A percentile compares a stretch with the other conserved stretches of the same genome.
Evolutionary conservation across 192 early-diverging fungal genomes (phyloP).

Genomic region (Cetraspora pellucida): DNA sequence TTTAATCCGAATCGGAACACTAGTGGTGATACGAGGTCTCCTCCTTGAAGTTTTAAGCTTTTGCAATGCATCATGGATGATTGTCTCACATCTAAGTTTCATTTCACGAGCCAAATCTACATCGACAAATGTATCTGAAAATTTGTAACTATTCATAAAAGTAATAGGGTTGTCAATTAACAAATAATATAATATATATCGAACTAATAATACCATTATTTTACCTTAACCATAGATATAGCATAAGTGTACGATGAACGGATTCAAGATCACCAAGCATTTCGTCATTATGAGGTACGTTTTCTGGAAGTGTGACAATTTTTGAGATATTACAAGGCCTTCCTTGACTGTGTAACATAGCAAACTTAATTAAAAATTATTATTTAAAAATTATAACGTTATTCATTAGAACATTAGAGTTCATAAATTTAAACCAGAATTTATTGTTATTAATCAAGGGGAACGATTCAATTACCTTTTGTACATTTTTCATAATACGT

Average conservation of each 20-base stretch:
- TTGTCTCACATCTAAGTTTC: too few species aligned
- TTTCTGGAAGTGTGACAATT: slow-evolving; percentile 51
- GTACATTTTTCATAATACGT: background rate
- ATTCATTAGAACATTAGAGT: slow-evolving; percentile 24
- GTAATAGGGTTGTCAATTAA: background rate
- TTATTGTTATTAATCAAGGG: background rate
- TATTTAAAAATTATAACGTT: slow-evolving; percentile 26
- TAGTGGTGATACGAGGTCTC: too few species aligned
- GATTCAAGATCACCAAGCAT: slow-evolving; percentile 52
- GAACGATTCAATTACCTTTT: background rate
- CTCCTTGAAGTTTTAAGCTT: too few species aligned
- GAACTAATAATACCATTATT: background rate
- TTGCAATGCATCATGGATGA: too few species aligned
- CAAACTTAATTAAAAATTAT: slow-evolving; percentile 29
- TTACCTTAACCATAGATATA: slow-evolving; percentile 89
- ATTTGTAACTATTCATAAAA: too few species aligned
- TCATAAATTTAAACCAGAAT: background rate
- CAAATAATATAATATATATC: background rate
- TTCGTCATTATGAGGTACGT: background rate
- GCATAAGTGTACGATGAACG: slow-evolving; percentile 74
- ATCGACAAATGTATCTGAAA: too few species aligned
- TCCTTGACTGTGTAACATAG: slow-evolving; percentile 11
- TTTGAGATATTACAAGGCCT: slow-evolving; percentile 53
- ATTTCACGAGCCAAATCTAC: too few species aligned
- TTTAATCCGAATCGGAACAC: too few species aligned